Percentiles rank a stretch among this genome's conserved stretches.
Conservation (phyloP, 768 basidiomycete species). For the Omphalotus guepiniiformis region DNA sequence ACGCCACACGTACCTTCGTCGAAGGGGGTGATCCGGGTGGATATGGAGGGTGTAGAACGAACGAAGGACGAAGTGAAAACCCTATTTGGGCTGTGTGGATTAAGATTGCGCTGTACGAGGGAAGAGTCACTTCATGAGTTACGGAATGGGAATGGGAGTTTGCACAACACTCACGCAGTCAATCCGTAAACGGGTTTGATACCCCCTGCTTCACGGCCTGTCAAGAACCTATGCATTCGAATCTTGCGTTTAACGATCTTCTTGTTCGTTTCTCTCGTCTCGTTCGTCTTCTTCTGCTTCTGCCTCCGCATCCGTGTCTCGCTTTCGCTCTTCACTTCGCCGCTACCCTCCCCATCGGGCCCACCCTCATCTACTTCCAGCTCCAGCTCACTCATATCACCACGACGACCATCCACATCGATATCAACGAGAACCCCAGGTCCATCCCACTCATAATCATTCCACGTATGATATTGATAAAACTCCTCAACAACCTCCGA, state of each 20-base stretch:
- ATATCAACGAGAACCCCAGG: slow-evolving; percentile 15
- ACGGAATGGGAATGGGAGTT: neutral
- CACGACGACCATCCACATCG: no score
- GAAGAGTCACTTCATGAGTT: neutral
- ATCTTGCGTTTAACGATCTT: slow-evolving; percentile 35
- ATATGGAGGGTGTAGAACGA: slow-evolving; percentile 32
- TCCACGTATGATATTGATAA: slow-evolving; percentile 58
- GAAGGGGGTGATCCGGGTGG: slow-evolving; percentile 15
- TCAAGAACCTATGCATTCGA: slow-evolving; percentile 77
- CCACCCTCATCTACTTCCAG: no score
- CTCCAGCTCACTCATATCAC: no score
- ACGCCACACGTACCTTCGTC: slow-evolving; percentile 27
- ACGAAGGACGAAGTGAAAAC: no score
- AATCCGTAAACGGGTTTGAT: slow-evolving; percentile 87
- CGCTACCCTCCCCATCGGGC: no score
- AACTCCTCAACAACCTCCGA: no score
- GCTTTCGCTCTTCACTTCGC: no score
- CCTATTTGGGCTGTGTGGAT: slow-evolving; percentile 42
- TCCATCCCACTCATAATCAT: slow-evolving; percentile 47
- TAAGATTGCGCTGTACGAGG: slow-evolving; percentile 41
- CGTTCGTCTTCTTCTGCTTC: no score
- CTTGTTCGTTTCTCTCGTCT: no score
- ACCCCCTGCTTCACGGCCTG: slow-evolving; percentile 79
- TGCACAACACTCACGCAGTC: slow-evolving; percentile 63
- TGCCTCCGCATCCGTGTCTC: no score